Base-by-base conservation (phyloP, 495 filamentous ascomycete genomes). In the Penicillium chermesinum region DNA sequence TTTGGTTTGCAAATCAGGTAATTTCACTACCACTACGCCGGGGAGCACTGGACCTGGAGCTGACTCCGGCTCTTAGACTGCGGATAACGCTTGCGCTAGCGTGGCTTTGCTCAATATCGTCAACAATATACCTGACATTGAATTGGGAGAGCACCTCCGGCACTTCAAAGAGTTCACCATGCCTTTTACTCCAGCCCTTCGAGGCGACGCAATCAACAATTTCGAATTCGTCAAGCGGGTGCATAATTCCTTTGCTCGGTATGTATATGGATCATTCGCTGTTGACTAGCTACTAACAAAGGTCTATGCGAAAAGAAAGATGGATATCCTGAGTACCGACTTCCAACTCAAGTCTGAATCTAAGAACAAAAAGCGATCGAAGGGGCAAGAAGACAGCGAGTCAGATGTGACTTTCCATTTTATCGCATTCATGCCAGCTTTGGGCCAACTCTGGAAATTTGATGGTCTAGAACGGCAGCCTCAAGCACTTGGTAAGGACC, bases 1-100 rank as follows among this genome's bases (percentile, higher is more conserved):
- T 96, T 21, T 98, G 93, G 93, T 96, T 96, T 67, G 89, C 89
- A 12, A 96, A 96, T 56, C 93, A 97, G 70, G 86, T 88, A 54
- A 44, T 13, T 32, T 34, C 5, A n/a, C 5, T 12, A 22, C 2
- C 1, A 21, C 37, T 19, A n/a, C 13, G 30, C 20, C 7, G 14
- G 14, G 14, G 30, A 22, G 20, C 12, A 17, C 36, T 10, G 17
- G 7, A 22, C 27, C 17, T 19, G 38, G 15, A 54, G 46, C 57
- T 12, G 59, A 44, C 40, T 13, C 13, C 0, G 3, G n/a, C n/a
- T n/a, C 38, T 6, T 48, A 90, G 86, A 88, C 87, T 0, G 81
- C 81, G 2, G 73, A 78, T 20, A 93, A 93, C 68, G 82, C 88
- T 12, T 98, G 93, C 65, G 91, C 88, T 13, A 91, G 87, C 20